Conservation (phyloP, 257 asterid species). For the Jacaranda copaia region DNA sequence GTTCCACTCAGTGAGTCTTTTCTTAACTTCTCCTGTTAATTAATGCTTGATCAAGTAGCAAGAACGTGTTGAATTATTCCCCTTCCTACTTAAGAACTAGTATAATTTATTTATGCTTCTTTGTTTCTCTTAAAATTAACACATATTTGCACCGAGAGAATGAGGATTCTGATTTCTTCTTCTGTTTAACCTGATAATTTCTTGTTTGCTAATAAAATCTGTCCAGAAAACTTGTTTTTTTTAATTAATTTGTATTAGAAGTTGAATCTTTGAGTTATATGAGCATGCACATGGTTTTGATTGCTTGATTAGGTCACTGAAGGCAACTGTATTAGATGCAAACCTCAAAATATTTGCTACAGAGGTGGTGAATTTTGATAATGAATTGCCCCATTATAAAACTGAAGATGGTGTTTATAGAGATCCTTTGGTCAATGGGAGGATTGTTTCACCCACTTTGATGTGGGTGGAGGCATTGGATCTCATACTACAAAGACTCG, state of each 20-base stretch:
- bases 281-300: background rate
- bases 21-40: background rate
- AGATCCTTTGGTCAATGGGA: conserved; percentile 52
- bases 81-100: background rate
- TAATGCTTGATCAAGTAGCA: background rate
- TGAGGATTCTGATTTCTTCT: background rate
- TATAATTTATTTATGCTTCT: background rate
- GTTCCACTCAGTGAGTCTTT: conserved; percentile 62
- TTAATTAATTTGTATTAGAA: background rate
- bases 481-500: conserved; percentile 51
- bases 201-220: background rate
- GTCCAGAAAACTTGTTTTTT: background rate
- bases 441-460: conserved; percentile 64
- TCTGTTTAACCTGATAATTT: background rate
- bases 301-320: conserved; percentile 57
- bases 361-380: conserved; percentile 58
- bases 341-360: conserved; percentile 59
- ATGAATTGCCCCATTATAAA: conserved; percentile 65
- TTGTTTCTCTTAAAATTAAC: background rate
- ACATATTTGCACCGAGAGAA: background rate
- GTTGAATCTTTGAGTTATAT: conserved; percentile 17
- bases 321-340: conserved; percentile 66
- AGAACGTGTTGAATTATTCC: background rate
- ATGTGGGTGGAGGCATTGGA: conserved; percentile 78
- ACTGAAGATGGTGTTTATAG: conserved; percentile 73